Evolutionary conservation across 225 moss, liverwort and hornwort species (phyloP), one percentile per base, ranked within the genome.

Genomic region (Asterella californica): DNA sequence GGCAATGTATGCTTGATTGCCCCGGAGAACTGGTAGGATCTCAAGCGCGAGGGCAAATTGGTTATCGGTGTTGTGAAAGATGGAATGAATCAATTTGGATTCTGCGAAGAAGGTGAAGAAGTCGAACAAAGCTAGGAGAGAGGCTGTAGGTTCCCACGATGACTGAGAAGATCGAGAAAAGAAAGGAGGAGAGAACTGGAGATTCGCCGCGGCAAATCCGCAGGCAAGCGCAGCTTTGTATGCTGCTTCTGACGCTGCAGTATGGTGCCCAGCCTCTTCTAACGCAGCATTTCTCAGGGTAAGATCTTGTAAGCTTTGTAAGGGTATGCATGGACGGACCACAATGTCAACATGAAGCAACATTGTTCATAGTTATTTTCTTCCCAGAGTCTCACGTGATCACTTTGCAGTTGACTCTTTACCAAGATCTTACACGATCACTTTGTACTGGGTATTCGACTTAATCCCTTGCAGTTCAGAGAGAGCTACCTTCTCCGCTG

Each of bases 201-300:
- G 68, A 50, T 19, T 72, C 84, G 30, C 66, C 81, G 17, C 45
- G 80, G 75, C 82, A 78, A 53, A 38, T 83, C 55, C 55, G 38
- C 69, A 80, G 85, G 76, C 78, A 80, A 79, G 80, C 87, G 47
- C 21, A 65, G 47, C 67, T 85, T 29, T 88, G 81, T 75, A 88
- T 88, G 87, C 64, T 48, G 18, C 78, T 85, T 33, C 76, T 88
- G 57, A 76, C 87, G 30, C 62, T 88, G 45, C 87, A 88, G 81
- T 88, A 88, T 73, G 87, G 87, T 36, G 78, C 72, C 11, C 87
- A 88, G 76, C 87, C 87, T 22, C 74, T 88, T 65, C 83, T 88
- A 22, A 81, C 83, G 14, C 85, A 88, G 52, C 69, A 79, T 55
- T 88, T 80, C 50, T 80, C 73, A 37, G 83, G 85, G 80, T 80